These are phyloP conservation scores for Haplographium delicatum DNA, from an alignment of 495 filamentous ascomycete species.

Conservation along the genomic window DNA sequence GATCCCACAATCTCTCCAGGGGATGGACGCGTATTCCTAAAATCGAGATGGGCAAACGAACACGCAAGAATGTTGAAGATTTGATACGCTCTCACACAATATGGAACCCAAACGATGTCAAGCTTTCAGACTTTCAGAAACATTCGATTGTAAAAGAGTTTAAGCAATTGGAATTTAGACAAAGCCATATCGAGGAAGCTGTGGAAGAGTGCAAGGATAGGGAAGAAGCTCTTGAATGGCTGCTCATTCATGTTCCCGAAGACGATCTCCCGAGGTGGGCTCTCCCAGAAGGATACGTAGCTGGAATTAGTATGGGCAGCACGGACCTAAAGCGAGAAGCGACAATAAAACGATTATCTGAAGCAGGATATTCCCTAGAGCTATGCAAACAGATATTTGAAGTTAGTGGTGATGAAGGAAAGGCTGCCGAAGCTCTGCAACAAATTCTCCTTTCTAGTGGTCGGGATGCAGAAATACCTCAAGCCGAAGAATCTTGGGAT, in stretches of 20 bases:
- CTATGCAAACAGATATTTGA: constrained; percentile 73
- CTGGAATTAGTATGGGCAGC: constrained; percentile 77
- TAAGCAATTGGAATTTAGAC: constrained; percentile 69
- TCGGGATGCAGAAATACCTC: constrained; percentile 3
- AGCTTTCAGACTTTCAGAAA: constrained; percentile 53
- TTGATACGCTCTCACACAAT: constrained; percentile 68
- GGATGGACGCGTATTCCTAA: constrained; percentile 84
- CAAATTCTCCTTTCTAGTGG: constrained; percentile 53
- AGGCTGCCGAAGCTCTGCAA: constrained; percentile 74
- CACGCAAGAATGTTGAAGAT: constrained; percentile 69
- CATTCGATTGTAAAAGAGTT: constrained; percentile 67
- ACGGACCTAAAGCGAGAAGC: constrained; percentile 73
- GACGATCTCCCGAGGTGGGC: constrained; percentile 89
- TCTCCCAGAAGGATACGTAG: constrained; percentile 82
- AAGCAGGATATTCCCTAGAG: constrained; percentile 78
- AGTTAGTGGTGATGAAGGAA: constrained; percentile 65
- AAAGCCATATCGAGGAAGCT: constrained; percentile 85
- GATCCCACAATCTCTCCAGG: constrained; percentile 40
- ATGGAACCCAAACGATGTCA: constrained; percentile 78
- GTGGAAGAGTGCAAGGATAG: constrained; percentile 79
- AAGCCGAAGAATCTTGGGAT: constrained; percentile 17
- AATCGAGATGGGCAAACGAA: constrained; percentile 83
- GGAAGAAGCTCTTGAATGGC: constrained; percentile 89
- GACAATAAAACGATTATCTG: constrained; percentile 72
- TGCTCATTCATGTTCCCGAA: constrained; percentile 92